These are phyloP conservation scores for Articulospora tetracladia DNA, from an alignment of 495 filamentous ascomycete genomes.

Conservation along the genomic window DNA sequence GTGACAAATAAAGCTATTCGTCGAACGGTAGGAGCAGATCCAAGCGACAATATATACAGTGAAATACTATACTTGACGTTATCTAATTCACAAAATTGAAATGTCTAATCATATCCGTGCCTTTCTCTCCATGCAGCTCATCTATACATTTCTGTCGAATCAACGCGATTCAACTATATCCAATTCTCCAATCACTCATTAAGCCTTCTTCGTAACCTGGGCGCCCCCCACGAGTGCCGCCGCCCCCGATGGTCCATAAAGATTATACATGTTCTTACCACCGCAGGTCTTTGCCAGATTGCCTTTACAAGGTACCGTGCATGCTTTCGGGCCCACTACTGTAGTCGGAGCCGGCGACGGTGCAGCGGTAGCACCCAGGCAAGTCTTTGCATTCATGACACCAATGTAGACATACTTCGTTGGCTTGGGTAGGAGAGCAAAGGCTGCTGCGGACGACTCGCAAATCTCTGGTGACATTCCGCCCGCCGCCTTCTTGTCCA, in stretches of 20 bases:
- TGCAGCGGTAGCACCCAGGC: constrained; percentile 8
- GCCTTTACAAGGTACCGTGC: constrained; percentile 25
- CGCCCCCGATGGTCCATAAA: constrained; percentile 18
- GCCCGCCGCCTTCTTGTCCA: neutral
- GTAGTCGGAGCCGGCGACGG: constrained; percentile 14
- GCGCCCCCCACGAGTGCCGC: neutral
- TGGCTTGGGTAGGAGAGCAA: neutral
- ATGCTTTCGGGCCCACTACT: constrained; percentile 12
- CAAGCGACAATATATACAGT: no score
- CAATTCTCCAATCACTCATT: no score
- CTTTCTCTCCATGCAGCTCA: no score
- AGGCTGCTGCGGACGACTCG: constrained; percentile 9
- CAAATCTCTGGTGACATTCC: constrained; percentile 19
- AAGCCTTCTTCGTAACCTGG: no score
- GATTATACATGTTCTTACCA: constrained; percentile 16
- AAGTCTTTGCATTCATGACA: constrained; percentile 23
- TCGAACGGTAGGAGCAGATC: no score
- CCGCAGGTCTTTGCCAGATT: constrained; percentile 25
- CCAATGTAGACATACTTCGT: constrained; percentile 19
- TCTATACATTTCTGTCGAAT: no score
- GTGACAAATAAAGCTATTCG: no score
- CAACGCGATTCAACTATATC: no score
- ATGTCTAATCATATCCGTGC: no score
- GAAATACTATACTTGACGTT: no score
- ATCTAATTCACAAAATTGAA: no score